Base-by-base conservation (phyloP, 1,284 basidiomycete species). In the Puccinia polysora region DNA sequence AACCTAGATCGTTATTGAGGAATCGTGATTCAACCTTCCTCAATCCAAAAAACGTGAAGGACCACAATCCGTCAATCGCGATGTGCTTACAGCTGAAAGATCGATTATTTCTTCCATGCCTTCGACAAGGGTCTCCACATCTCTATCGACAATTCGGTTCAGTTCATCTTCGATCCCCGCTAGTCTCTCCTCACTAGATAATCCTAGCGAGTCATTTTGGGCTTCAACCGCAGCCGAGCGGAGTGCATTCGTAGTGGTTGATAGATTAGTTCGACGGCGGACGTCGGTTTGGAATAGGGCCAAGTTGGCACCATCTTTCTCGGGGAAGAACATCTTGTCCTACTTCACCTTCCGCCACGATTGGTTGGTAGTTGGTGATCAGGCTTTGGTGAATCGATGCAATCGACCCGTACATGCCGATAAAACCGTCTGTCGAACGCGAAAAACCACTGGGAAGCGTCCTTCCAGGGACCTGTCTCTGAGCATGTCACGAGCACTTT, bases 91-190 rank as follows among this genome's bases (percentile, higher is more conserved):
- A 8, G 55, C 25, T 25, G 67, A 59, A 23, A 70, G 47, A 50
- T 70, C 67, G 25, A 70, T 40, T 4, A 70, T 60, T 58, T 70
- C 67, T 32, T 70, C 56, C 67, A 70, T 70, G 10, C 67, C 67
- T 38, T 70, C 67, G 10, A 70, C 56, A 30, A 70, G 38, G 1
- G 67, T 70, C 14, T 70, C 67, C 2, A 70, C 67, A 49, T 70
- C 67, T 32, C 56, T 47, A 43, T 70, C 67, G 53, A 70, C 56
- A 32, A 70, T 59, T 32, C 67, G 43, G 52, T 70, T 70, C 25
- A 70, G 5, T 20, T 70, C 67, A 45, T 70, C 67, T 36, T 70
- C 67, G 8, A 62, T 58, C n/a, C 30, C 58, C 20, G 45, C 32
- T 25, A 70, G 28, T 8, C 52, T 20, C 45, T 68, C 38, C 20